Evolutionary conservation across 106 monocot species (phyloP).

Genomic region (Allium fistulosum): DNA sequence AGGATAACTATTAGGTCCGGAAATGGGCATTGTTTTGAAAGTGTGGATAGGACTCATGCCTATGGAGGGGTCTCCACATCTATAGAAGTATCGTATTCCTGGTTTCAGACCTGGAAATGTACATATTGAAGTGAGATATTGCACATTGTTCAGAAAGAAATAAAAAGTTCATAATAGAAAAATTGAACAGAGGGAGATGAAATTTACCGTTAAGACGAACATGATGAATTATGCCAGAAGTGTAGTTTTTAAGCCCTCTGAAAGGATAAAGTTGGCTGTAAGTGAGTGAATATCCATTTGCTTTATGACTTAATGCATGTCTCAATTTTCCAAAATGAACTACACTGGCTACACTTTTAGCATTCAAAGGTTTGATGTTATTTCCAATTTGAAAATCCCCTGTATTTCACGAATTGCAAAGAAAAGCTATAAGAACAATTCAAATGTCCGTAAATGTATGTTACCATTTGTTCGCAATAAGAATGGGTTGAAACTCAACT

Average conservation of each 20-base stretch:
- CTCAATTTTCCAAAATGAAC: slow-evolving; percentile 44
- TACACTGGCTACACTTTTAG: slow-evolving; percentile 34
- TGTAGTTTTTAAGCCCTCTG: slow-evolving; percentile 69
- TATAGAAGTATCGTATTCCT: slow-evolving; percentile 55
- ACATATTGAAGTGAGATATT: background rate
- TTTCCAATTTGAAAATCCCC: slow-evolving; percentile 78
- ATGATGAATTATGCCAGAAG: slow-evolving; percentile 95
- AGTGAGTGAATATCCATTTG: slow-evolving; percentile 62
- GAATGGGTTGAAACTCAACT: no score
- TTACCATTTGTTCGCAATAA: no score
- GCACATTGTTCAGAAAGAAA: background rate
- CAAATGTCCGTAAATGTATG: no score
- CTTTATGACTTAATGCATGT: slow-evolving; percentile 13
- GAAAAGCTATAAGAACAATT: no score
- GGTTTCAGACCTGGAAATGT: slow-evolving; percentile 51
- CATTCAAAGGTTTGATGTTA: slow-evolving; percentile 52
- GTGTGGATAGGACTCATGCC: slow-evolving; percentile 54
- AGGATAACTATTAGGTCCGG: slow-evolving; percentile 53
- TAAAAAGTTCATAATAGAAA: background rate
- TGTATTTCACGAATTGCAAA: slow-evolving; percentile 8
- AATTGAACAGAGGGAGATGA: background rate
- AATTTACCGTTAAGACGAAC: slow-evolving; percentile 64
- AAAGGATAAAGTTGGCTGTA: slow-evolving; percentile 85
- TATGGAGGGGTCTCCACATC: slow-evolving; percentile 75
- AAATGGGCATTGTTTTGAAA: slow-evolving; percentile 79